Evolutionary conservation across 345 rosid species (phyloP).

Genomic region (Kernera saxatilis): DNA sequence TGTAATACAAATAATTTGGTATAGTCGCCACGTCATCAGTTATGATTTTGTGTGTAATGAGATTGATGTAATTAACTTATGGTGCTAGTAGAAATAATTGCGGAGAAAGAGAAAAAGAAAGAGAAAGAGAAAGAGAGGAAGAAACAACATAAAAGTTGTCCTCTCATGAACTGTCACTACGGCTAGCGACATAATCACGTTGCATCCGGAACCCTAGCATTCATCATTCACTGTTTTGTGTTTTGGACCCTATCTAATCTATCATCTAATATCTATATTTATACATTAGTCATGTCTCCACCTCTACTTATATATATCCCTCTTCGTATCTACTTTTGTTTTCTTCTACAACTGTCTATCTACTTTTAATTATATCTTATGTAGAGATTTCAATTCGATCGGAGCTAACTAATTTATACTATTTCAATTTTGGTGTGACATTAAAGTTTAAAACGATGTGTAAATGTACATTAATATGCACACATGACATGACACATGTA

Average conservation of each 20-base stretch:
- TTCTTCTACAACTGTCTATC: constrained; percentile 12
- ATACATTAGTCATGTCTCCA: constrained; percentile 21
- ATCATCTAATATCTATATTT: background rate
- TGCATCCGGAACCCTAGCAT: constrained; percentile 40
- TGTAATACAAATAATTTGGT: background rate
- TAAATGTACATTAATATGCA: background rate
- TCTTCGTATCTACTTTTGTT: constrained; percentile 23
- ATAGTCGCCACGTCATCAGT: background rate
- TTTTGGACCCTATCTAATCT: constrained; percentile 22
- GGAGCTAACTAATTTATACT: background rate
- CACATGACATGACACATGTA: background rate
- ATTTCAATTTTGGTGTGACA: background rate
- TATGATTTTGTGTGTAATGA: background rate
- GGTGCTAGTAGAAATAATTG: constrained; percentile 22
- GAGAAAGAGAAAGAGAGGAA: background rate
- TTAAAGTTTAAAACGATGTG: background rate
- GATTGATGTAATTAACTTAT: background rate
- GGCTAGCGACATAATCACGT: constrained; percentile 44
- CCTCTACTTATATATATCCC: background rate
- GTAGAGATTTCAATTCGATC: background rate
- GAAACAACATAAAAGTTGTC: constrained; percentile 38
- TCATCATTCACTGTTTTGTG: constrained; percentile 35
- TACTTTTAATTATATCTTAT: background rate
- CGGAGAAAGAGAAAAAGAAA: constrained; percentile 7
- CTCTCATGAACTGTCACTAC: constrained; percentile 41